Evolutionary conservation across 768 basidiomycete genomes (phyloP).

Genomic region (Leccinum truebloodii): DNA sequence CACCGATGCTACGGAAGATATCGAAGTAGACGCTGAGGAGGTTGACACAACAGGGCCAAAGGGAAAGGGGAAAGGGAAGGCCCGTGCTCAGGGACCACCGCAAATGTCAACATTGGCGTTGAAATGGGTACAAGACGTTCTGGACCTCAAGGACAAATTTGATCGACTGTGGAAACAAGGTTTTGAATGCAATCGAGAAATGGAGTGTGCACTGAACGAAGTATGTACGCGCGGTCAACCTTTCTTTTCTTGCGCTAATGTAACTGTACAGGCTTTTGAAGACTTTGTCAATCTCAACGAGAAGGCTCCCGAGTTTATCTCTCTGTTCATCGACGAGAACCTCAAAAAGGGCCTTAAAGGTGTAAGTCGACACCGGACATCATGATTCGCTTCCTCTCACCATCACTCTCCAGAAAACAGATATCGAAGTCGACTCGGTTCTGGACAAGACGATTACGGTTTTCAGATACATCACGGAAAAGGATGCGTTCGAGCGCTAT

Average conservation of each 20-base stretch:
- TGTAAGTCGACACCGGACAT: constrained; percentile 46
- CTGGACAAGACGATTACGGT: constrained; percentile 96
- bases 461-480: constrained; percentile 92
- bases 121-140: constrained; percentile 91
- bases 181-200: constrained; percentile 68
- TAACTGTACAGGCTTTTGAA: constrained; percentile 74
- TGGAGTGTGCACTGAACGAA: constrained; percentile 85
- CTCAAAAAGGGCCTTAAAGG: constrained; percentile 93
- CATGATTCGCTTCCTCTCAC: background rate
- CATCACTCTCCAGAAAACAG: constrained; percentile 73
- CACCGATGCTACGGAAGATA: constrained; percentile 37
- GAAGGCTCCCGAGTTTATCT: constrained; percentile 91
- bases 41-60: constrained; percentile 40
- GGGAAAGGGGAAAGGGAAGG: constrained; percentile 60
- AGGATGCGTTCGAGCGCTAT: constrained; percentile 97
- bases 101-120: constrained; percentile 62
- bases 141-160: constrained; percentile 91
- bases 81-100: constrained; percentile 41
- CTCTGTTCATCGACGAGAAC: constrained; percentile 95
- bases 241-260: constrained; percentile 4
- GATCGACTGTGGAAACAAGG: constrained; percentile 71
- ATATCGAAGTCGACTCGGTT: constrained; percentile 83
- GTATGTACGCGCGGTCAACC: constrained; percentile 41
- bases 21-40: constrained; percentile 37
- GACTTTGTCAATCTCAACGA: constrained; percentile 87